Base-by-base conservation (phyloP, 345 rosid genomes). In the Citrus inodora region DNA sequence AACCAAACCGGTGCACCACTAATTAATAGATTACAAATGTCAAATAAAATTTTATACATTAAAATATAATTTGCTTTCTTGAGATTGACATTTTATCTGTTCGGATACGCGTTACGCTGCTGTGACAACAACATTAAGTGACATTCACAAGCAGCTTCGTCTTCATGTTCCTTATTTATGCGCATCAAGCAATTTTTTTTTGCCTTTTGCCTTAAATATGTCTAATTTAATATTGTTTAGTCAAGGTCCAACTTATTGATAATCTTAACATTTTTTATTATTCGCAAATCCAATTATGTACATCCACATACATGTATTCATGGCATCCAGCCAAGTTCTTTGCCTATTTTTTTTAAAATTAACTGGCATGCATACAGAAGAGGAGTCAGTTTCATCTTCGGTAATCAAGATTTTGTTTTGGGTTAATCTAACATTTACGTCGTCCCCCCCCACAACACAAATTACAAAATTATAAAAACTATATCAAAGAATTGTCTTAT, bases 1-100 rank as follows among this genome's bases (percentile, higher is more conserved):
- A 51, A 51, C 16, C 22, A 51, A 51, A 51, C 56, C 1, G 1
- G 6, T 17, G 17, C 70, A 38, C 5, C 27, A 2, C 48, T 21
- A 35, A 17, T 40, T 22, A n/a, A 25, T 46, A 16, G 19, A 69
- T 24, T 42, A 19, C 5, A 42, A 42, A 69, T 69, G 35, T 16
- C n/a, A 14, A 69, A 27, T 70, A 42, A 48, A 70, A 51, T 1
- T 25, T 5, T 17, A 16, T 6, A 6, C 8, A 16, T 9, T 70
- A 46, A 61, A 32, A 22, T 58, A 35, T 38, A 35, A 27, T 67
- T 27, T 11, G 76, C 22, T 60, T 73, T 3, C 62, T 55, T 70
- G 71, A 82, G 72, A 70, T 56, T 79, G 78, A 61, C 75, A 60
- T 78, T 67, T 83, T 65, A 75, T 75, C 76, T 9, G n/a, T 40